phyloP scores from a whole-genome alignment of 495 filamentous ascomycete species.

The Amphirosellinia nigrospora region DNA sequence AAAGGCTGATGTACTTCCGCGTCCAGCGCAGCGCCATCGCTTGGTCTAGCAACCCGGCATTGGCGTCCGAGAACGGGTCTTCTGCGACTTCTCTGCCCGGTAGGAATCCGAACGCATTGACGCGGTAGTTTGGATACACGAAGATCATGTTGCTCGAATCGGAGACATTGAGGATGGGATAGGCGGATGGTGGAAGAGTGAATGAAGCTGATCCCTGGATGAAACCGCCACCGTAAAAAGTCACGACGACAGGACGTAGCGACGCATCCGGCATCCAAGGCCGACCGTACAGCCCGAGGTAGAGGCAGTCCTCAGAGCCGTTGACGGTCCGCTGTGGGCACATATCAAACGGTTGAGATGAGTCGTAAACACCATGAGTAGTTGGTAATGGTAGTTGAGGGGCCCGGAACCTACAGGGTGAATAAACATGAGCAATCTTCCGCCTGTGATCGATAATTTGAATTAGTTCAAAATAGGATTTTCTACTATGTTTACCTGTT shows the following conservation, averaged over 20 bases:
- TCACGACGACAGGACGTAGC: slow-evolving; percentile 62
- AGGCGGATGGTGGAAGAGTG: slow-evolving; percentile 59
- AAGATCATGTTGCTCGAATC: slow-evolving; percentile 56
- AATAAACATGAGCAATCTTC: not conserved
- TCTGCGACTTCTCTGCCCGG: slow-evolving; percentile 58
- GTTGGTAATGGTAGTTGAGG: slow-evolving; percentile 58
- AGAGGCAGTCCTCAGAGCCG: slow-evolving; percentile 68
- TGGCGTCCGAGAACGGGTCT: slow-evolving; percentile 54
- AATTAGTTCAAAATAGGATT: not conserved
- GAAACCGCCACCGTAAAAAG: slow-evolving; percentile 68
- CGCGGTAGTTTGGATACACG: slow-evolving; percentile 60
- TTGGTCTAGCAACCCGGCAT: slow-evolving; percentile 58
- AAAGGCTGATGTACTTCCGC: slow-evolving; percentile 54
- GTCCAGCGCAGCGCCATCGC: slow-evolving; percentile 59
- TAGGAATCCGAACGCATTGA: slow-evolving; percentile 66
- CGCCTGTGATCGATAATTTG: not conserved
- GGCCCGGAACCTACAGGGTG: slow-evolving; percentile 50
- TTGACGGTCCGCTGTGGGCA: slow-evolving; percentile 64
- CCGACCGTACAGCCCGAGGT: slow-evolving; percentile 63
- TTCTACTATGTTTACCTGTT: slow-evolving; percentile 44
- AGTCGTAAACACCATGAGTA: slow-evolving; percentile 58
- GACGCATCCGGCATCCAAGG: slow-evolving; percentile 47
- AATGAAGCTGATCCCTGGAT: slow-evolving; percentile 63
- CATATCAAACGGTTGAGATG: slow-evolving; percentile 62
- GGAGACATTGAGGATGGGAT: slow-evolving; percentile 61